Percentiles rank a stretch among this genome's conserved stretches.
These are phyloP conservation scores for Arabidopsis thaliana DNA, from an alignment of 345 rosid species.

Conservation along the genomic window TAIR10.1 NC_003071.7:7041501-7042000, in stretches of 20 bases:
- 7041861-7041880: slow-evolving; percentile 77
- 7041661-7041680: slow-evolving; percentile 79
- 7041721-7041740: slow-evolving; percentile 62
- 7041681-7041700: slow-evolving; percentile 62
- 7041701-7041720: slow-evolving; percentile 65
- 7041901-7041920: slow-evolving; percentile 46
- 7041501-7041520: slow-evolving; percentile 54
- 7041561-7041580: slow-evolving; percentile 72
- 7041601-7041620: slow-evolving; percentile 53
- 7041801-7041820: slow-evolving; percentile 75
- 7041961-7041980: slow-evolving; percentile 60
- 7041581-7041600: slow-evolving; percentile 57
- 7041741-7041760: slow-evolving; percentile 72
- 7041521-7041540: slow-evolving; percentile 53
- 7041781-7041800: slow-evolving; percentile 82
- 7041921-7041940: slow-evolving; percentile 77
- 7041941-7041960: slow-evolving; percentile 78
- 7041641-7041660: slow-evolving; percentile 70
- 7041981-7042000: slow-evolving; percentile 57
- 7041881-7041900: slow-evolving; percentile 50
- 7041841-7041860: slow-evolving; percentile 64
- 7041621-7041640: slow-evolving; percentile 45
- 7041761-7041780: slow-evolving; percentile 50
- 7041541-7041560: slow-evolving; percentile 50
- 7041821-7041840: slow-evolving; percentile 56